Evolutionary conservation across 371 early-diverging fungal species (phyloP), one percentile per base, ranked within the genome.

Genomic region (Aphelidium insulamus): DNA sequence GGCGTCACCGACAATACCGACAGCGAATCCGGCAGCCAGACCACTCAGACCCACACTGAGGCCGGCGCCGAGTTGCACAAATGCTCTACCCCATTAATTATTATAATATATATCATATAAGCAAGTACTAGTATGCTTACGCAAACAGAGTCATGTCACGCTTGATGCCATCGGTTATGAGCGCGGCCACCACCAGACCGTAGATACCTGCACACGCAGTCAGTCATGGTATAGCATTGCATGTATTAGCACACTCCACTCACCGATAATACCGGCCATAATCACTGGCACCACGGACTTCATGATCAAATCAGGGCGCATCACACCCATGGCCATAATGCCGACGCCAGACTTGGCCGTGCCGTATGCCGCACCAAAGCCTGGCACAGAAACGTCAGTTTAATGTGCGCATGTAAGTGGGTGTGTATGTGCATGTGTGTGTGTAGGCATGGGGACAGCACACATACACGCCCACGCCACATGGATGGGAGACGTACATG

Each of bases 241-340:
- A 10, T 79, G 60, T n/a, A 84, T 79, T 4, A 82, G 82, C 5
- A 85, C 48, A 21, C 86, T 85, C 52, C 84, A 85, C 39, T 84
- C 73, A 41, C 70, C 85, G 45, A 85, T 74, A 54, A 85, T 83
- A 77, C 86, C 86, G 48, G 80, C 80, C 86, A 85, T 85, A 40
- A 85, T 70, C 32, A 85, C 81, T 14, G 85, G 85, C 38, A 84
- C 71, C 30, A 79, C 62, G 29, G 74, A 37, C 61, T 73, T 78
- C 64, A 85, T 77, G 34, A 82, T 77, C 28, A 84, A 52, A 38
- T 85, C 84, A 38, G 86, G 86, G 21, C 77, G 72, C 40, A 81
- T 64, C 18, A 77, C 69, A 52, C 84, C 82, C 62, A 84, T 79
- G 39, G 72, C 77, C 26, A 77, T 66, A 39, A 85, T 68, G 42